A percentile compares a stretch with the other conserved stretches of the same genome.
Evolutionary conservation across 1,139 yeast genomes (phyloP).

Genomic region (Candida pseudocylindracea): DNA sequence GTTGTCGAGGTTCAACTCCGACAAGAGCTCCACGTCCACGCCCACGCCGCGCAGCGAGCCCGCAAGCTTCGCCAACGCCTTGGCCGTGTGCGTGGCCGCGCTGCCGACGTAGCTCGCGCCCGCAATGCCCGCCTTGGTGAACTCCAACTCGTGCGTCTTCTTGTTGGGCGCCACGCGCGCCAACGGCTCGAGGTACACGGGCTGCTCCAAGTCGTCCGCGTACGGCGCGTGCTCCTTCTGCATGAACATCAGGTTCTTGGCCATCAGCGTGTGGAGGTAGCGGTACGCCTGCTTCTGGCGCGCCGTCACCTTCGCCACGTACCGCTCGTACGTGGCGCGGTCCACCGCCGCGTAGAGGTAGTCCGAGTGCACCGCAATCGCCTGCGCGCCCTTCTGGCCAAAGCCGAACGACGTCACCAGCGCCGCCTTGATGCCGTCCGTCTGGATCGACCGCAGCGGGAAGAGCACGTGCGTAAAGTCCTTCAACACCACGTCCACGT

Average conservation of each 20-base stretch:
- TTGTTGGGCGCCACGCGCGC: conserved; percentile 50
- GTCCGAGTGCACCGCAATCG: conserved; percentile 79
- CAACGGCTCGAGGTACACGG: conserved; percentile 89
- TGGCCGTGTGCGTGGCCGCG: conserved; percentile 19
- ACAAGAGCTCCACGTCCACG: conserved; percentile 84
- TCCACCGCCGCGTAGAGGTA: conserved; percentile 74
- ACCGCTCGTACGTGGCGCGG: conserved; percentile 42
- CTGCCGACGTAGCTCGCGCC: conserved; percentile 13
- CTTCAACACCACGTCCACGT: conserved; percentile 66
- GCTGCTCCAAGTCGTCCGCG: conserved; percentile 63
- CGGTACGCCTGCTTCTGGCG: conserved; percentile 87
- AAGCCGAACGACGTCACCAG: conserved; percentile 95
- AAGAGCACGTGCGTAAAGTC: conserved; percentile 73
- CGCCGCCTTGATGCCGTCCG: conserved; percentile 95
- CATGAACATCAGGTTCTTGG: conserved; percentile 77
- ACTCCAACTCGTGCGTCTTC: conserved; percentile 11
- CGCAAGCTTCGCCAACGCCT: conserved; percentile 24
- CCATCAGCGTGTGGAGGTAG: conserved; percentile 89
- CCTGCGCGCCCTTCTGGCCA: conserved; percentile 99
- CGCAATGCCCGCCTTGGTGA: conserved; percentile 8
- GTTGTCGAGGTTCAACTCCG: conserved; percentile 61
- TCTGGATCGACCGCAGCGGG: conserved; percentile 85
- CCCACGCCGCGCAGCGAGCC: conserved; percentile 59
- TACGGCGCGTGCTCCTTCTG: conserved; percentile 92
- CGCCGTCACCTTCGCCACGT: conserved; percentile 45